These are phyloP conservation scores for Phytopythium oedochilum DNA, from an alignment of 352 stramenopile genomes.

Conservation along the genomic window DNA sequence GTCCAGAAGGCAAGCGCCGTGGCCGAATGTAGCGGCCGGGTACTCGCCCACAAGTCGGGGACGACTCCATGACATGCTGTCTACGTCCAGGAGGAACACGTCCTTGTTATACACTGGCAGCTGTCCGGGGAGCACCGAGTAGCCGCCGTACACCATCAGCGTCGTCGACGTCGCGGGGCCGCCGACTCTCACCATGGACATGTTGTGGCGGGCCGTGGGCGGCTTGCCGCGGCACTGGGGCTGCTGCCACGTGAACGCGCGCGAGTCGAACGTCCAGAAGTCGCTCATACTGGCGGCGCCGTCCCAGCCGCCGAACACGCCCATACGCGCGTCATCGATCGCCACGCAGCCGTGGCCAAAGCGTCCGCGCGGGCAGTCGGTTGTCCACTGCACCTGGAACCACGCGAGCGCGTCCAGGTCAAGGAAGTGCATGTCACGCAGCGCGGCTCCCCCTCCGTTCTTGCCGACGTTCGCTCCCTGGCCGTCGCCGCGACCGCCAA, in stretches of 20 bases:
- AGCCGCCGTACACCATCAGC: slow-evolving; percentile 80
- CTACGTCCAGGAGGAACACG: slow-evolving; percentile 60
- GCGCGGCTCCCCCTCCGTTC: slow-evolving; percentile 20
- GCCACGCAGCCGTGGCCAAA: slow-evolving; percentile 64
- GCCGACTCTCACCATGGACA: slow-evolving; percentile 44
- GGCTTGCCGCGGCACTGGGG: slow-evolving; percentile 57
- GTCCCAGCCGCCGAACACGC: slow-evolving; percentile 89
- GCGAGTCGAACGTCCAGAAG: slow-evolving; percentile 68
- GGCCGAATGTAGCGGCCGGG: slow-evolving; percentile 56
- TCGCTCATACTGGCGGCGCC: slow-evolving; percentile 71
- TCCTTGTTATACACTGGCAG: slow-evolving; percentile 76
- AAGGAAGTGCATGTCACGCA: slow-evolving; percentile 88
- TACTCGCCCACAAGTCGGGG: slow-evolving; percentile 69
- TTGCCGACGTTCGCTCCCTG: slow-evolving; percentile 3
- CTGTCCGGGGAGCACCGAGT: slow-evolving; percentile 36
- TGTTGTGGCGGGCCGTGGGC: slow-evolving; percentile 66
- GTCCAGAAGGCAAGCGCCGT: slow-evolving; percentile 19
- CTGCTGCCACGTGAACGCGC: slow-evolving; percentile 68
- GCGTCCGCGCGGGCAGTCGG: slow-evolving; percentile 62
- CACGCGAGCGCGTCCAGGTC: slow-evolving; percentile 80
- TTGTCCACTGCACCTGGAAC: slow-evolving; percentile 85
- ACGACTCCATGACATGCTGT: slow-evolving; percentile 53
- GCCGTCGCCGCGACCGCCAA: slow-evolving; percentile 53
- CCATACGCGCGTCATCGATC: slow-evolving; percentile 70
- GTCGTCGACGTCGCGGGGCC: slow-evolving; percentile 4